Evolutionary conservation across 768 basidiomycete genomes (phyloP).

Genomic region (Kwoniella botswanensis): DNA sequence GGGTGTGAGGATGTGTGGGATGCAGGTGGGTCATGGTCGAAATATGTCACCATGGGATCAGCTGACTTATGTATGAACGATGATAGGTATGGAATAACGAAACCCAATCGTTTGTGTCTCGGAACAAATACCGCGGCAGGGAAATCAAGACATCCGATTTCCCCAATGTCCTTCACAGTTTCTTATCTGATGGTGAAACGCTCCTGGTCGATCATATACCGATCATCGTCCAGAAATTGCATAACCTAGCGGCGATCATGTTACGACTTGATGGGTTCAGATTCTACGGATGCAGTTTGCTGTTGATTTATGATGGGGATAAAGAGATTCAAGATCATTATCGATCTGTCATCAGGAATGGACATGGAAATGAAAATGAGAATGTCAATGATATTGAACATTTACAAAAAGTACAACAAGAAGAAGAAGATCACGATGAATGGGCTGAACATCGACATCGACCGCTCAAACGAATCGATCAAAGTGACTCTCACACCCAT

Average conservation of each 20-base stretch:
- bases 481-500: not conserved
- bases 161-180: conserved; percentile 76
- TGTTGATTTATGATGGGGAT: conserved; percentile 98
- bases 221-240: conserved; percentile 83
- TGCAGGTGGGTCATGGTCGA: conserved; percentile 76
- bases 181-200: conserved; percentile 80
- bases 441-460: conserved; percentile 40
- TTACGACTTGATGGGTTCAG: conserved; percentile 89
- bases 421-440: conserved; percentile 30
- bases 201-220: conserved; percentile 93
- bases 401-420: conserved; percentile 60
- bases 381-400: conserved; percentile 73
- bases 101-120: conserved; percentile 81
- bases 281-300: conserved; percentile 95
- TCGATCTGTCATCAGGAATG: conserved; percentile 26
- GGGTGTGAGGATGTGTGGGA: conserved; percentile 93
- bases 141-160: conserved; percentile 87
- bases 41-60: not conserved
- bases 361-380: conserved; percentile 60
- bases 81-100: conserved; percentile 87
- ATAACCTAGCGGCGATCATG: conserved; percentile 89
- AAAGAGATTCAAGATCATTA: conserved; percentile 75
- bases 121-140: conserved; percentile 96
- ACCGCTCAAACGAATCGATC: conserved; percentile 23
- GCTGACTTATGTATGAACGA: not conserved